Evolutionary conservation across 352 stramenopile species (phyloP), one percentile per base, ranked within the genome.

Genomic region (Globisporangium spiculum): DNA sequence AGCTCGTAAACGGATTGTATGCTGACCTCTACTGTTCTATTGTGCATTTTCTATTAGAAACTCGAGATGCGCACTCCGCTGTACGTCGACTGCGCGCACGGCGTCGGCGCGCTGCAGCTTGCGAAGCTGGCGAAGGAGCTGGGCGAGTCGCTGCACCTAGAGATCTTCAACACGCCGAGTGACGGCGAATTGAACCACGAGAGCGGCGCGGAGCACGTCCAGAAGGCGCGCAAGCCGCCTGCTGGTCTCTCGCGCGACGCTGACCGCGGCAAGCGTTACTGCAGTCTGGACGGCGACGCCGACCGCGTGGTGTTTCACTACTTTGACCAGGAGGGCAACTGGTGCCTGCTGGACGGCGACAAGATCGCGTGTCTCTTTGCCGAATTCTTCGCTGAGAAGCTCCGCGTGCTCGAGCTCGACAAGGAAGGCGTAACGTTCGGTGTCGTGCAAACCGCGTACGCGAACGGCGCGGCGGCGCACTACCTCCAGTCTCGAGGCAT

Each of bases 391-490:
- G 77, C 96, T 48, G 86, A 97, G 9, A 92, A 98, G 76, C 72
- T 99, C 41, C 64, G 83, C 53, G 69, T 75, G 36, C 68, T 98
- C 7, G 80, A 91, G 60, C 68, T 91, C 26, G 79, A 89, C 14
- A 81, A 89, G 32, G 80, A 92, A n/a, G 80, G 75, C 46, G 80
- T 98, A 44, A 96, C 84, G 44, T 89, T 99, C 48, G 97, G 97
- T 36, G 91, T 98, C 27, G 97, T 99, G 44, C 97, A 99, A 87
- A 99, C 98, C n/a, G 97, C 97, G 22, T 99, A 99, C 81, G 97
- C 97, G 34, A 99, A 99, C 79, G 97, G 97, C 63, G 94, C 96
- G 10, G 93, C 96, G 12, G 97, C 92, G 24, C 74, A 80, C 26
- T 99, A 98, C 81, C 72, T 96, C 58, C 67, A 97, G 70, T 79